phyloP scores from a whole-genome alignment of 345 rosid species.

The Psidium friedrichsthalianum region DNA sequence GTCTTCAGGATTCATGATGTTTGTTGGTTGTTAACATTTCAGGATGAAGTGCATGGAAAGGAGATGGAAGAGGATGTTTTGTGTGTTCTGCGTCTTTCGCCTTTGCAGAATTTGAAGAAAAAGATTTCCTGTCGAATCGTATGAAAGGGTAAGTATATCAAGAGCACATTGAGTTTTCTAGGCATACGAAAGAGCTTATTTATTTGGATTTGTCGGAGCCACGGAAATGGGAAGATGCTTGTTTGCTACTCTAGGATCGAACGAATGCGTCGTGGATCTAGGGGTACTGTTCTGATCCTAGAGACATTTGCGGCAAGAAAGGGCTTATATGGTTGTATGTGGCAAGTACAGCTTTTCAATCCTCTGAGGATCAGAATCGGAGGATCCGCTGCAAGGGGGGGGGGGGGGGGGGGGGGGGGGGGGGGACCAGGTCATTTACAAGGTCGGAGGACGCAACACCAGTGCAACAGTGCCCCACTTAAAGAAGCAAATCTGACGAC shows the following conservation, averaged over 20 bases:
- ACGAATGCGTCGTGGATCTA: background rate
- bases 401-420: too few species aligned
- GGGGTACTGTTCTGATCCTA: background rate
- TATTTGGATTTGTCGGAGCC: background rate
- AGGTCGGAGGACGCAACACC: conserved; percentile 12
- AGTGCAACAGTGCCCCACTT: conserved; percentile 17
- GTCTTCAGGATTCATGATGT: background rate
- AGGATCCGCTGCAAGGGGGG: conserved; percentile 35
- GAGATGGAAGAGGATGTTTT: background rate
- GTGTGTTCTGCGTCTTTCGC: background rate
- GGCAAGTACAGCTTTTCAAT: conserved; percentile 31
- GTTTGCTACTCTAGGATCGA: background rate
- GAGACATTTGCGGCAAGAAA: background rate
- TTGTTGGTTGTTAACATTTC: background rate
- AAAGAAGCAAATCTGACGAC: background rate
- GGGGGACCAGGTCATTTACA: conserved; percentile 37
- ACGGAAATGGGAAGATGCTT: background rate
- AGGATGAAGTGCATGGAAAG: background rate
- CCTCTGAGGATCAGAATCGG: conserved; percentile 35
- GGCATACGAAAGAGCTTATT: background rate
- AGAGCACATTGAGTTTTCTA: background rate
- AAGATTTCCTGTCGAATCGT: conserved; percentile 35
- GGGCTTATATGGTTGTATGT: background rate
- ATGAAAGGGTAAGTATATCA: conserved; percentile 27
- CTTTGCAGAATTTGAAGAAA: conserved; percentile 31